These are phyloP conservation scores for Mytilinidion resinicola DNA, from an alignment of 495 filamentous ascomycete genomes.

Conservation along the genomic window DNA sequence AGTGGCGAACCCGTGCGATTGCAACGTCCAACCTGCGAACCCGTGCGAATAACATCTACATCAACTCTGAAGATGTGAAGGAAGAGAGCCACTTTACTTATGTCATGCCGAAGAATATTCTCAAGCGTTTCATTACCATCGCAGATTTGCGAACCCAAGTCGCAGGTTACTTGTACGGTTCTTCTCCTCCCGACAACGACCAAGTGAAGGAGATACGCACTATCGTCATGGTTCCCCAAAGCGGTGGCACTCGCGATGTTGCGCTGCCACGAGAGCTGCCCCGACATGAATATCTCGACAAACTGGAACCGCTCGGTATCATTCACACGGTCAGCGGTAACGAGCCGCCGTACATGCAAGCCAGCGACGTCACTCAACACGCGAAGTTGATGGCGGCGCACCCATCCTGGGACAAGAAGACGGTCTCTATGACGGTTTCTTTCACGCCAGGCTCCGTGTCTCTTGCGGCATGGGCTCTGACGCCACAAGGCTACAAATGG, in stretches of 20 bases:
- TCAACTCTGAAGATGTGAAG: slow-evolving; percentile 84
- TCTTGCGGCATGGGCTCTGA: slow-evolving; percentile 84
- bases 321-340: slow-evolving; percentile 95
- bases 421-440: slow-evolving; percentile 89
- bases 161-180: slow-evolving; percentile 90
- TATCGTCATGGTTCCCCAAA: slow-evolving; percentile 96
- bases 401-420: slow-evolving; percentile 85
- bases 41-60: slow-evolving; percentile 95
- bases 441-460: slow-evolving; percentile 99
- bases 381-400: slow-evolving; percentile 80
- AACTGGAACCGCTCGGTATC: slow-evolving; percentile 85
- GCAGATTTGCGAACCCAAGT: slow-evolving; percentile 96
- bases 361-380: slow-evolving; percentile 89
- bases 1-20: slow-evolving; percentile 96
- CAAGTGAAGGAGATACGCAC: slow-evolving; percentile 94
- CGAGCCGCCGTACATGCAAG: slow-evolving; percentile 92
- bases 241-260: slow-evolving; percentile 86
- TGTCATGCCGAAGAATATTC: slow-evolving; percentile 97
- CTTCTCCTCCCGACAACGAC: slow-evolving; percentile 86
- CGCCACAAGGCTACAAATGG: slow-evolving; percentile 92
- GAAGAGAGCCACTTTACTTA: slow-evolving; percentile 82
- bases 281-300: slow-evolving; percentile 84
- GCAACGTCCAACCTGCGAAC: slow-evolving; percentile 95
- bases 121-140: slow-evolving; percentile 98
- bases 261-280: slow-evolving; percentile 88